phyloP scores from a whole-genome alignment of 495 filamentous ascomycete genomes.

The Rusavskia elegans region DNA sequence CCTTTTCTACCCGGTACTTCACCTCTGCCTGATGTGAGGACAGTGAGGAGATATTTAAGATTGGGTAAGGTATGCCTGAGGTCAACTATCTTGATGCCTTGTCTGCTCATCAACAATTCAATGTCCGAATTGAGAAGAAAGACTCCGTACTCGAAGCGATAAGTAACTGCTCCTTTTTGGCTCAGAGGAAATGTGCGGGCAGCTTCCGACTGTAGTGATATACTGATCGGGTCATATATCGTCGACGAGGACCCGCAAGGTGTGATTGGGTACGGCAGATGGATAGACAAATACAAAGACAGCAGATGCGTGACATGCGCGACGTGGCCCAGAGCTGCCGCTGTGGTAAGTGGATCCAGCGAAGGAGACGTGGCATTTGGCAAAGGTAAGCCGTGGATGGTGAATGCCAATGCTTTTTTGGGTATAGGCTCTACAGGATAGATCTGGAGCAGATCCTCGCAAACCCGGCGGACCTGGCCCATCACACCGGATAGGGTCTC shows the following conservation, averaged over 20 bases:
- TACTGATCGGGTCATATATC: conserved; percentile 66
- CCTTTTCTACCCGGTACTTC: conserved; percentile 65
- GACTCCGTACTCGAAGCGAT: conserved; percentile 86
- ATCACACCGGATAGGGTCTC: conserved; percentile 45
- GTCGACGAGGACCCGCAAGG: conserved; percentile 56
- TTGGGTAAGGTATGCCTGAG: conserved; percentile 85
- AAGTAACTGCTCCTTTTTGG: conserved; percentile 57
- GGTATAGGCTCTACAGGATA: conserved; percentile 62
- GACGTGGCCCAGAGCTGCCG: conserved; percentile 70
- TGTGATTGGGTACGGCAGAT: conserved; percentile 67
- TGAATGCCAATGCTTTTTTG: conserved; percentile 52
- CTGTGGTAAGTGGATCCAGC: conserved; percentile 45
- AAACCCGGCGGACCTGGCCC: conserved; percentile 73
- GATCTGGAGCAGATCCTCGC: conserved; percentile 60
- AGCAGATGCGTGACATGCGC: conserved; percentile 62
- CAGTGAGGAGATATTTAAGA: conserved; percentile 79
- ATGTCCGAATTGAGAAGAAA: conserved; percentile 91
- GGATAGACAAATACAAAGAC: conserved; percentile 65
- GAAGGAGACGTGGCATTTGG: conserved; percentile 62
- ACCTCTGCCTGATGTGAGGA: conserved; percentile 60
- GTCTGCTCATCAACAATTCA: conserved; percentile 62
- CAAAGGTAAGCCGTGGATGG: conserved; percentile 55
- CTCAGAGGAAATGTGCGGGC: conserved; percentile 69
- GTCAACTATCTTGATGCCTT: conserved; percentile 64
- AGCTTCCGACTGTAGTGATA: conserved; percentile 35